Evolutionary conservation across 768 basidiomycete genomes (phyloP).

Genomic region (Suillus ampliporus): DNA sequence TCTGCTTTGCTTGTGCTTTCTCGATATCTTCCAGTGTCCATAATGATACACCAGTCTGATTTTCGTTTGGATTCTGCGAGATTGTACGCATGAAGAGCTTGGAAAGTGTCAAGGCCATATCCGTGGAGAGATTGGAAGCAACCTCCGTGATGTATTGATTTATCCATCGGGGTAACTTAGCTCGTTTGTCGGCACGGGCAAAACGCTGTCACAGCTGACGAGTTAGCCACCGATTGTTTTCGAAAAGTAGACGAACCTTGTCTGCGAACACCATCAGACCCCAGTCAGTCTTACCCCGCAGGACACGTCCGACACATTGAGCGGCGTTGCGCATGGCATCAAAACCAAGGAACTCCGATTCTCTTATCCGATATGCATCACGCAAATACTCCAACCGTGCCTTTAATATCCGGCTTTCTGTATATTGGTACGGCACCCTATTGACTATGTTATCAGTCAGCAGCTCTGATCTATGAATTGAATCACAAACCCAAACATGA

Average conservation of each 20-base stretch:
- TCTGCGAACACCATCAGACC: slow-evolving; percentile 99
- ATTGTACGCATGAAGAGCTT: slow-evolving; percentile 99
- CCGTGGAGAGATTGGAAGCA: slow-evolving; percentile 95
- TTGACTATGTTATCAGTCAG: slow-evolving; percentile 10
- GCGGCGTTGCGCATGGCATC: slow-evolving; percentile 99
- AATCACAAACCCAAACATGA: slow-evolving; percentile 91
- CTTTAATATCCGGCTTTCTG: slow-evolving; percentile 96
- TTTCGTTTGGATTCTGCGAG: slow-evolving; percentile 96
- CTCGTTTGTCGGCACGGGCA: slow-evolving; percentile 90
- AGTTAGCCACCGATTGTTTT: neutral
- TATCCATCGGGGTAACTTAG: slow-evolving; percentile 98
- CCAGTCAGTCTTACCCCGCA: slow-evolving; percentile 99
- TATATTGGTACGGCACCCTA: slow-evolving; percentile 97
- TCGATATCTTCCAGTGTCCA: slow-evolving; percentile 95
- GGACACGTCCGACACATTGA: slow-evolving; percentile 96
- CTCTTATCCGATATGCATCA: slow-evolving; percentile 97
- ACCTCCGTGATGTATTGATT: slow-evolving; percentile 99
- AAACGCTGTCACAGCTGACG: slow-evolving; percentile 65
- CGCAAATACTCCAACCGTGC: slow-evolving; percentile 96
- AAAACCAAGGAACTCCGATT: slow-evolving; percentile 98
- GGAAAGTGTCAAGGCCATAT: slow-evolving; percentile 94
- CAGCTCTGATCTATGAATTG: slow-evolving; percentile 3
- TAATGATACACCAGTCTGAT: slow-evolving; percentile 90
- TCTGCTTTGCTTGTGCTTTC: slow-evolving; percentile 83
- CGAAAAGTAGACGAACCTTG: slow-evolving; percentile 62